Conservation (phyloP, 2,329 filamentous ascomycete species). For the Lachnellula suecica region DNA sequence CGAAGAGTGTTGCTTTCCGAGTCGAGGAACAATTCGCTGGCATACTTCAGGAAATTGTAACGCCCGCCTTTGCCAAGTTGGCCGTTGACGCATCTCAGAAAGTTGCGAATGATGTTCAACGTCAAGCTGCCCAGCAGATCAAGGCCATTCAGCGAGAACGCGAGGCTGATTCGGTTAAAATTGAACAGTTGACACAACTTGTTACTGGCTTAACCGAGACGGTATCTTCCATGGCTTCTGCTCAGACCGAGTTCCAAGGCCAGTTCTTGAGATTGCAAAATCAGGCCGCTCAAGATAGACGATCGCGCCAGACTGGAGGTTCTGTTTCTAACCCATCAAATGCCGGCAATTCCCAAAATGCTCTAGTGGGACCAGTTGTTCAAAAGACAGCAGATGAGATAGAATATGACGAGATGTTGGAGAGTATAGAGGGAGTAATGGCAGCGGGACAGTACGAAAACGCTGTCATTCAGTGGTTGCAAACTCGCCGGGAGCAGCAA, state of each 20-base stretch:
- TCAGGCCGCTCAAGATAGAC: conserved; percentile 44
- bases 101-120: conserved; percentile 67
- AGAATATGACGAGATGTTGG: conserved; percentile 56
- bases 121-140: conserved; percentile 41
- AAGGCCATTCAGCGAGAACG: conserved; percentile 29
- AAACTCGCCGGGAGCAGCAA: conserved; percentile 60
- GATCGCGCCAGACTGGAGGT: conserved; percentile 13
- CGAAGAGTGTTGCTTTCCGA: conserved; percentile 62
- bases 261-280: conserved; percentile 59
- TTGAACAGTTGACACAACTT: conserved; percentile 68
- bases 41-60: conserved; percentile 61
- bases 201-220: conserved; percentile 67
- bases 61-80: conserved; percentile 64
- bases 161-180: conserved; percentile 52
- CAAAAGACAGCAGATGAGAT: conserved; percentile 45
- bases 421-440: conserved; percentile 62
- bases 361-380: conserved; percentile 32
- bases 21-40: conserved; percentile 69
- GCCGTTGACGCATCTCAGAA: conserved; percentile 66
- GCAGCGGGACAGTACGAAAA: conserved; percentile 59
- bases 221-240: conserved; percentile 66
- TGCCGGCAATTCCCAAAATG: neutral
- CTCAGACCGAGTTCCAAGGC: conserved; percentile 68
- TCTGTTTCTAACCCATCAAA: conserved; percentile 6
- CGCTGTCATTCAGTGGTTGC: conserved; percentile 66